Conservation (phyloP, 2,329 filamentous ascomycete genomes). For the Sporothrix variecibatus region DNA sequence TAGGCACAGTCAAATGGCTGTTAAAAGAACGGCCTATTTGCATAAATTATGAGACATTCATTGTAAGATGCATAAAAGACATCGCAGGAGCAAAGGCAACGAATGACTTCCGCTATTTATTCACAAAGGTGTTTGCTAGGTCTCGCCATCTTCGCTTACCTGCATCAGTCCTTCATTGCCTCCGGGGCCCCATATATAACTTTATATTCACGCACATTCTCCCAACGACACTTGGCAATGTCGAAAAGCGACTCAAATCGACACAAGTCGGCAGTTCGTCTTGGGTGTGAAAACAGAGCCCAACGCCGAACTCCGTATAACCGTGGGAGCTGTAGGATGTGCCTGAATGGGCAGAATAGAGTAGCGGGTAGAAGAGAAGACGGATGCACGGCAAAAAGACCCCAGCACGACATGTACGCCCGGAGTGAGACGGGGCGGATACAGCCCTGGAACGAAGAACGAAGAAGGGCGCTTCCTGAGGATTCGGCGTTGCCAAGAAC, state of each 20-base stretch:
- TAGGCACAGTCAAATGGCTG: neutral
- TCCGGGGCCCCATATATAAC: neutral
- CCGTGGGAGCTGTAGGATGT: neutral
- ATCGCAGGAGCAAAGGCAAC: neutral
- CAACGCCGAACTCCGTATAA: neutral
- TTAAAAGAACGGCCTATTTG: neutral
- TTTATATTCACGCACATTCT: neutral
- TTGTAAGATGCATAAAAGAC: too few relatives aligned
- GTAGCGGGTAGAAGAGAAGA: neutral
- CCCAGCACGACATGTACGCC: neutral
- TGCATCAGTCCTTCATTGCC: too few relatives aligned
- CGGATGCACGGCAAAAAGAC: neutral
- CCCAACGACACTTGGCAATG: neutral
- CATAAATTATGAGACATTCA: neutral
- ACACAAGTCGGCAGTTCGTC: neutral
- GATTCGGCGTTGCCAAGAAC: conserved; percentile 12
- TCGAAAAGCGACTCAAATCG: neutral
- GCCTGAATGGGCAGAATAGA: too few relatives aligned
- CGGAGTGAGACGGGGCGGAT: conserved; percentile 11
- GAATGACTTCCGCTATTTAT: neutral
- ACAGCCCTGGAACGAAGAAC: neutral
- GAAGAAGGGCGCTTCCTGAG: conserved; percentile 12
- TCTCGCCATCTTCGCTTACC: neutral
- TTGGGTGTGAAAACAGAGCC: neutral
- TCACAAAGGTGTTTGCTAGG: neutral